Base-by-base conservation (phyloP, 345 rosid genomes). In the Populus euphratica region DNA sequence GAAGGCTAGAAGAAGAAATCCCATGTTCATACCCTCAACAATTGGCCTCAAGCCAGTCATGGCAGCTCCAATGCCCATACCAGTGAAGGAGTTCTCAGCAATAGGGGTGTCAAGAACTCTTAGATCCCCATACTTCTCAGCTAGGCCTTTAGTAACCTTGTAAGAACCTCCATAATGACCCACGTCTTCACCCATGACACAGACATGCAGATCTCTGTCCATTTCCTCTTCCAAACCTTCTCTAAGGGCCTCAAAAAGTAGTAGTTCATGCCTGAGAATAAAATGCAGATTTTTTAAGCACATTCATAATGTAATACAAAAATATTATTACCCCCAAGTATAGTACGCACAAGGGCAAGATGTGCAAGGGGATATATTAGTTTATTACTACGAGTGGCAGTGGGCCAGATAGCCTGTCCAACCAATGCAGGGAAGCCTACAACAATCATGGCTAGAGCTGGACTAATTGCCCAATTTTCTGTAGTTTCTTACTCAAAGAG, bases 201-300 rank as follows among this genome's bases (percentile, higher is more conserved):
- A 93, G 21, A 93, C 94, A 27, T 10, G 54, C 65, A 93, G 84
- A 84, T 96, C 98, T 88, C 96, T 90, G 49, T 96, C 98, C 99
- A 96, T 96, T 86, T 96, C 99, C 86, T 96, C 99, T 84, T 92
- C 99, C 68, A 96, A 80, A 76, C 99, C 98, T 89, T 93, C 94
- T 82, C 83, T 84, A 29, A 96, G 85, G 69, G 97, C 99, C 88
- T 96, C 99, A 74, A 91, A 93, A 74, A 95, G 98, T 69, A 96
- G 74, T 74, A 96, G 87, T 74, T 96, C 97, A 71, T 92, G 98
- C 73, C 98, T 96, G 87, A 54, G 62, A 36, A 79, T 43, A 65
- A 25, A 83, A 72, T 43, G 41, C 20, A 68, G 39, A 38, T n/a
- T 8, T 11, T 8, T 36, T 70, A 11, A 69, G 59, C 17, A 68